Conservation (phyloP, 352 stramenopile genomes). For the Phytophthora capsici region DNA sequence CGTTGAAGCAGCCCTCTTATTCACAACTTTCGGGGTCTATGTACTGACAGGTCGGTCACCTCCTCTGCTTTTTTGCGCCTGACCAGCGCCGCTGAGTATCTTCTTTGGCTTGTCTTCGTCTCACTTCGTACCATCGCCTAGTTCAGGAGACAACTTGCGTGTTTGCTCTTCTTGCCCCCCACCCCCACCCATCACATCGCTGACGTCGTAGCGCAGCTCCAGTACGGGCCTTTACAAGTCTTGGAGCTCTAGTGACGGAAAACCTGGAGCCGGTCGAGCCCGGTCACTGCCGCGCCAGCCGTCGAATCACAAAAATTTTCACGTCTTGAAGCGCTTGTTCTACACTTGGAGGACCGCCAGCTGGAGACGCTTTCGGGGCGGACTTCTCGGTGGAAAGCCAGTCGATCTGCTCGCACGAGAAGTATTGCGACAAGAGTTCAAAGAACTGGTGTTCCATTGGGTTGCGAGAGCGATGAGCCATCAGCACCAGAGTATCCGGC, state of each 20-base stretch:
- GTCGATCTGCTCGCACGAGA: slow-evolving; percentile 55
- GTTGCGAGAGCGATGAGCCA: slow-evolving; percentile 81
- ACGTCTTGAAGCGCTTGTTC: slow-evolving; percentile 62
- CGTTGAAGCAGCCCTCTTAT: slow-evolving; percentile 29
- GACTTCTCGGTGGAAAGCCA: slow-evolving; percentile 40
- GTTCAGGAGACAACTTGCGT: slow-evolving; percentile 25
- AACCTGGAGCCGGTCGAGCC: slow-evolving; percentile 13
- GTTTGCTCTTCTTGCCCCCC: slow-evolving; percentile 22
- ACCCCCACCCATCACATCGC: slow-evolving; percentile 29
- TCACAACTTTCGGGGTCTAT: slow-evolving; percentile 25
- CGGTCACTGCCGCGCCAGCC: slow-evolving; percentile 28
- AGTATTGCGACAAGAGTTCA: slow-evolving; percentile 52
- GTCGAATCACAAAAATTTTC: slow-evolving; percentile 70
- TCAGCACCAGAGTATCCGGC: slow-evolving; percentile 59
- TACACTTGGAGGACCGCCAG: slow-evolving; percentile 19
- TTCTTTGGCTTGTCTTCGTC: slow-evolving; percentile 29
- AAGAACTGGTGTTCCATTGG: slow-evolving; percentile 87
- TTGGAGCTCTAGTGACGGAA: slow-evolving; percentile 13
- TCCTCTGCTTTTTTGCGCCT: slow-evolving; percentile 18
- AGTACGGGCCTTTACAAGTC: slow-evolving; percentile 30
- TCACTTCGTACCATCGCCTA: slow-evolving; percentile 16
- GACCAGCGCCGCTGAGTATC: slow-evolving; percentile 20
- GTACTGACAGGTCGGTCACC: slow-evolving; percentile 35
- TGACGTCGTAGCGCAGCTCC: slow-evolving; percentile 18
- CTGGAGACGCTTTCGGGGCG: slow-evolving; percentile 16